Evolutionary conservation across 1,139 yeast genomes (phyloP).

Genomic region (Pichia terricola): DNA sequence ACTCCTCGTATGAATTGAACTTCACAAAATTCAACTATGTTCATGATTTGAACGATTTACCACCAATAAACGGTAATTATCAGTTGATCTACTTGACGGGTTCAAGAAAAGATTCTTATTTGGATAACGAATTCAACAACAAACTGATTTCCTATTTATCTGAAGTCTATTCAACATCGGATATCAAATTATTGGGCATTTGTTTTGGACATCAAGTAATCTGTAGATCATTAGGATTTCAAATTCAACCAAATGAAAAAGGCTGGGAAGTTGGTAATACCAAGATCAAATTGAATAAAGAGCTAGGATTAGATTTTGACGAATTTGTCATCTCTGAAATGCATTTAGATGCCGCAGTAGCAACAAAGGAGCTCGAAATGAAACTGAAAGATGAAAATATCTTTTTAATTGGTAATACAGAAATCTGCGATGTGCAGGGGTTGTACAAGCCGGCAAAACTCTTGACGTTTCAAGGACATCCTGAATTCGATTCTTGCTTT

Average conservation of each 20-base stretch:
- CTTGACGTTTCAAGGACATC: slow-evolving; percentile 82
- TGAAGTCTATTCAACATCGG: not conserved
- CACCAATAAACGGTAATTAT: slow-evolving; percentile 18
- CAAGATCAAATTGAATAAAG: slow-evolving; percentile 26
- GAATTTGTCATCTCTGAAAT: slow-evolving; percentile 44
- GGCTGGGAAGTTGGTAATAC: slow-evolving; percentile 74
- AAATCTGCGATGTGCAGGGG: slow-evolving; percentile 55
- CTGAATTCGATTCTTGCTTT: slow-evolving; percentile 51
- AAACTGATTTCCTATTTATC: slow-evolving; percentile 37
- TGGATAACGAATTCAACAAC: slow-evolving; percentile 26
- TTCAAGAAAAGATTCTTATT: slow-evolving; percentile 48
- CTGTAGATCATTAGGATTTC: slow-evolving; percentile 54
- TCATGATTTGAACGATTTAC: too few species aligned
- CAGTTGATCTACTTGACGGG: slow-evolving; percentile 53
- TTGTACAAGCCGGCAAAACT: slow-evolving; percentile 34
- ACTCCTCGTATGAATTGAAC: too few species aligned
- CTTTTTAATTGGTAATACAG: slow-evolving; percentile 40
- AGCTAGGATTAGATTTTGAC: slow-evolving; percentile 17
- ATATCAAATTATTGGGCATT: slow-evolving; percentile 38
- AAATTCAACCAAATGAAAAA: slow-evolving; percentile 42
- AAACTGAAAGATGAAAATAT: slow-evolving; percentile 12
- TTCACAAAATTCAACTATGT: slow-evolving; percentile 29
- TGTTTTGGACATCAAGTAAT: slow-evolving; percentile 87
- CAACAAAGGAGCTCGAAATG: slow-evolving; percentile 24
- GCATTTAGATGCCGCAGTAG: slow-evolving; percentile 66